These are phyloP conservation scores for Tulasnella calospora DNA, from an alignment of 768 basidiomycete species.

Conservation along the genomic window DNA sequence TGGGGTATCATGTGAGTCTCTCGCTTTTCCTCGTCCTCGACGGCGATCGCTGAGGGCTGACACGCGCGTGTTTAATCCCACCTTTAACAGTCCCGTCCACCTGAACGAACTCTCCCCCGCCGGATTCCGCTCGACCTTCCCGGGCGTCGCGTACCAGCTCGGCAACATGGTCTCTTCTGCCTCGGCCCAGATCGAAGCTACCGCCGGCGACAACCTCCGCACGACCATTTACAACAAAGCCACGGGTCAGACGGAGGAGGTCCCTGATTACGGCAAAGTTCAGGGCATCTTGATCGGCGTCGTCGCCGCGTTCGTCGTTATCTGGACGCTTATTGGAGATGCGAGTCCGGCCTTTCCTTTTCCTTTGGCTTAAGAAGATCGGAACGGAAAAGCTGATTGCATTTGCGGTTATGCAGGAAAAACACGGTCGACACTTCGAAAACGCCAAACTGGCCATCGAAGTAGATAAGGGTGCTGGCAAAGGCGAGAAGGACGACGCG, in stretches of 20 bases:
- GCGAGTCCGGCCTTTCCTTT: conserved; percentile 41
- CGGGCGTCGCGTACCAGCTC: conserved; percentile 53
- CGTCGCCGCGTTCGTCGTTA: conserved; percentile 69
- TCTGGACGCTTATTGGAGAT: conserved; percentile 74
- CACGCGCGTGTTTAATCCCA: too few species aligned
- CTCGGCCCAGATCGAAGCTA: conserved; percentile 74
- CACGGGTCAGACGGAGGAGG: conserved; percentile 34
- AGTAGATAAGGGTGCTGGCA: conserved; percentile 52
- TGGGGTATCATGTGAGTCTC: conserved; percentile 68
- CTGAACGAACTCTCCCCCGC: conserved; percentile 81
- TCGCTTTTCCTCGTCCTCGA: not conserved
- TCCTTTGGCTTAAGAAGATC: not conserved
- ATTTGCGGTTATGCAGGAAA: conserved; percentile 32
- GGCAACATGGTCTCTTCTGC: conserved; percentile 75
- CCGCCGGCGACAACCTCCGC: conserved; percentile 56
- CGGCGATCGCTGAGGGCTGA: too few species aligned
- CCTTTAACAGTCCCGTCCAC: conserved; percentile 74
- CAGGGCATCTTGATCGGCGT: conserved; percentile 72
- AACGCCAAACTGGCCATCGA: conserved; percentile 74
- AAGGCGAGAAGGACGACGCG: not conserved
- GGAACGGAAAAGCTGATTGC: not conserved
- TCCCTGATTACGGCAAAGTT: conserved; percentile 69
- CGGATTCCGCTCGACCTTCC: conserved; percentile 69
- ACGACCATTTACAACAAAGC: conserved; percentile 40
- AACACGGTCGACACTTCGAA: conserved; percentile 80